These are phyloP conservation scores for Streptanthus diversifolius DNA, from an alignment of 345 rosid species.

Conservation along the genomic window DNA sequence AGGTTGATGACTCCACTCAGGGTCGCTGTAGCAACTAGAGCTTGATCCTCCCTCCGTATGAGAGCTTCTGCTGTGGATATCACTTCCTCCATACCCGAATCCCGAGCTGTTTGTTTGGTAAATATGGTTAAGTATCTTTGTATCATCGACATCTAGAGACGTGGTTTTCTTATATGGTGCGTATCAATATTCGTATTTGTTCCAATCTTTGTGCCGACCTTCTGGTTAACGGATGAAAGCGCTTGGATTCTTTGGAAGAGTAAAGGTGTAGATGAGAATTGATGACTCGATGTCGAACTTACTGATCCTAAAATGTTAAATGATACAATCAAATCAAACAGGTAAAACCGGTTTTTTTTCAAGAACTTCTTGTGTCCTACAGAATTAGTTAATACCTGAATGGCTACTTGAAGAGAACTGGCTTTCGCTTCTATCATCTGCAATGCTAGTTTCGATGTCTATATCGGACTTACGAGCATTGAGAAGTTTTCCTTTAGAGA, in stretches of 20 bases:
- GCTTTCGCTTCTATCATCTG: constrained; percentile 49
- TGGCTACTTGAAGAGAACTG: constrained; percentile 38
- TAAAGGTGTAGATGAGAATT: constrained; percentile 45
- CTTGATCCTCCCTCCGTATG: constrained; percentile 42
- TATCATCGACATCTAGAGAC: constrained; percentile 47
- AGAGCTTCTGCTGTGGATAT: constrained; percentile 43
- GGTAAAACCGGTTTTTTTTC: neutral
- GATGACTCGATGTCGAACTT: constrained; percentile 42
- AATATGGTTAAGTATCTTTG: constrained; percentile 29
- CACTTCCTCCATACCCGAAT: constrained; percentile 32
- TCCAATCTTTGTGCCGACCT: constrained; percentile 33
- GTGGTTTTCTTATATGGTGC: constrained; percentile 40
- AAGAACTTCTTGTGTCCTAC: neutral
- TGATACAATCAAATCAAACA: neutral
- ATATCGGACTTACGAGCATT: constrained; percentile 66
- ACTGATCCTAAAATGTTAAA: constrained; percentile 22
- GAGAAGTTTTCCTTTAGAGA: constrained; percentile 68
- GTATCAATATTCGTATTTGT: constrained; percentile 39
- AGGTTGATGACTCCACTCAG: neutral
- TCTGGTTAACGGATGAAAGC: constrained; percentile 52
- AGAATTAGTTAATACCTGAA: constrained; percentile 39
- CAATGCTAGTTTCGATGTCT: constrained; percentile 49
- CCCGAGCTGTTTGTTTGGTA: constrained; percentile 37
- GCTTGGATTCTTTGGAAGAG: constrained; percentile 61
- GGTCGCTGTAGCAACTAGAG: constrained; percentile 44